A percentile compares a stretch with the other conserved stretches of the same genome.
Conservation (phyloP, 768 basidiomycete genomes). For the Psilocybe sp. region DNA sequence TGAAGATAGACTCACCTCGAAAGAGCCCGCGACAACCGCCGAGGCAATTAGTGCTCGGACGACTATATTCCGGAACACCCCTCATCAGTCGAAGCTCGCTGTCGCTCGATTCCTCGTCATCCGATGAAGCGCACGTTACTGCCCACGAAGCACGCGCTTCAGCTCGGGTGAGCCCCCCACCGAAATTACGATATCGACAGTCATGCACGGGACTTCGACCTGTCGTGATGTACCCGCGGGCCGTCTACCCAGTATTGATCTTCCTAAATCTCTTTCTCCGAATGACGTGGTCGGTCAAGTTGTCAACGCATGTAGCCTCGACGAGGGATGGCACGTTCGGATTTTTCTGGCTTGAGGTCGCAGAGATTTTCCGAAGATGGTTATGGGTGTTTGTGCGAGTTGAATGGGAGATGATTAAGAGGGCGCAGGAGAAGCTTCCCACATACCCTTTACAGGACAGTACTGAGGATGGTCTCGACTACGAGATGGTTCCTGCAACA, state of each 20-base stretch:
- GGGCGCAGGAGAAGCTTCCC: conserved; percentile 28
- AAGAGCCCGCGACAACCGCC: conserved; percentile 30
- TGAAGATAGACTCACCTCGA: conserved; percentile 38
- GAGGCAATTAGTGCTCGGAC: conserved; percentile 43
- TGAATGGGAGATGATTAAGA: conserved; percentile 92
- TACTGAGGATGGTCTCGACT: conserved; percentile 30
- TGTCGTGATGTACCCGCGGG: conserved; percentile 74
- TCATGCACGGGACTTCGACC: conserved; percentile 75
- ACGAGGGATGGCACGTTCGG: conserved; percentile 72
- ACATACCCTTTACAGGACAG: conserved; percentile 26
- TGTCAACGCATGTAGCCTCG: conserved; percentile 83
- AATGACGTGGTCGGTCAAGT: conserved; percentile 91
- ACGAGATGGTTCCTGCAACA: conserved; percentile 39
- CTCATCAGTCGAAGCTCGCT: conserved; percentile 13
- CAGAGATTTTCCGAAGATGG: conserved; percentile 90
- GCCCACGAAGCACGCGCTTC: conserved; percentile 14
- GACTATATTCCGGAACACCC: conserved; percentile 38
- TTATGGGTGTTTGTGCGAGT: conserved; percentile 97
- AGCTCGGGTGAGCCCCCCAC: conserved; percentile 16
- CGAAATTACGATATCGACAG: conserved; percentile 22
- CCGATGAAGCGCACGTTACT: conserved; percentile 16
- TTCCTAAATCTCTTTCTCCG: conserved; percentile 84
- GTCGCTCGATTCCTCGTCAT: conserved; percentile 15
- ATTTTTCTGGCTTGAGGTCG: conserved; percentile 88
- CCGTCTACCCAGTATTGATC: conserved; percentile 80